Evolutionary conservation across 352 stramenopile genomes (phyloP), one percentile per base, ranked within the genome.

Genomic region (Phytophthora europaea): DNA sequence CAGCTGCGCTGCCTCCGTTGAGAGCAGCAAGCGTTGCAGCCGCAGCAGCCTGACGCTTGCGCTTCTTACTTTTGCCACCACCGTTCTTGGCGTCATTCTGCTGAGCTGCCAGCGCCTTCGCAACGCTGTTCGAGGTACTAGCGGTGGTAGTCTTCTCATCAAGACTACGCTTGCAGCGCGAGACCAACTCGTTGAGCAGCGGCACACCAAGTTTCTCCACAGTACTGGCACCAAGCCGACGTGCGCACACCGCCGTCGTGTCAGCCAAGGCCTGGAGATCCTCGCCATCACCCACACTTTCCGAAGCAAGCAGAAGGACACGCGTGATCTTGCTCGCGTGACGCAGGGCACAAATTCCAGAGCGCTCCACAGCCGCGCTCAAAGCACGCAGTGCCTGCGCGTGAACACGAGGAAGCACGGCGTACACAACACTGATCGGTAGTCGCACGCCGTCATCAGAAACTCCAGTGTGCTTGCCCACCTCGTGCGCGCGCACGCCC

Each of bases 401-500:
- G 34, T 95, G 83, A 23, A 94, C 74, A 48, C 78, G 78, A 16
- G 87, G 86, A 4, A 94, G 67, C 12, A 90, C 73, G 36, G 85
- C 88, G 57, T 90, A 95, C 43, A 95, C 82, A 18, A 94, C 83
- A 50, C 88, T 94, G 18, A 84, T 58, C 0, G 89, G 89, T 4
- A 96, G 71, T 1, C 85, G 82, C n/a, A 87, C 76, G 33, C 89
- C 89, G 72, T 96, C 88, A 22, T 94, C 85, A 6, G 89, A 96
- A 23, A 95, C 78, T 18, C 85, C 88, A 10, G 84, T 94, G 61
- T 95, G 88, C 78, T 94, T 94, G 52, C 89, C 89, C 51, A 95
- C 81, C 43, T 94, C 86, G 22, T 91, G 79, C 8, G 84, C 89
- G 20, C 83, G 85, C 36, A 94, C 73, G 4, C 72, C 79, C 58